Evolutionary conservation across 2,329 filamentous ascomycete species (phyloP), one percentile per base, ranked within the genome.

Genomic region (Cadophora malorum): DNA sequence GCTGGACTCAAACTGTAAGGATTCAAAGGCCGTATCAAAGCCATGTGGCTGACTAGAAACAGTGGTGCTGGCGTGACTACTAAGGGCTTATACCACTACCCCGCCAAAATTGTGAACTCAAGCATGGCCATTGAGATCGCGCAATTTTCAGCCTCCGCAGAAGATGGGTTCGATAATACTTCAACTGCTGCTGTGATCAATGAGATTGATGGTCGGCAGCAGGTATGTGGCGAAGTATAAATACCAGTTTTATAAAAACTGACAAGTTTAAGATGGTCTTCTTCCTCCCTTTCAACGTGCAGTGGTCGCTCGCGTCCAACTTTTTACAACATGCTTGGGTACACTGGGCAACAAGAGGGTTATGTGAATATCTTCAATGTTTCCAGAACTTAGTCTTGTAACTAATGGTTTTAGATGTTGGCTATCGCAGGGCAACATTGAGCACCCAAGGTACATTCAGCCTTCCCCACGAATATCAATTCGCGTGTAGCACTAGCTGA

Each of bases 291-390:
- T 88, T 85, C 64, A 79, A 79, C 10, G 78, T 78, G 23, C 78
- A 79, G 64, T 82, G 80, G 81, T 79, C 76, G 69, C 72, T 82
- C 19, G 83, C 86, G 2, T 86, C 84, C 72, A 88, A 83, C 76
- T 86, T 83, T 73, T 76, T 88, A 59, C 86, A 89, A 77, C 87
- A 90, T 77, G 81, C 86, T 14, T 88, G 85, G 82, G 88, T 90
- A 67, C 83, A 84, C 71, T 90, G 86, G 87, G 75, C 87, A 38
- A 89, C 87, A 5, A 82, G 86, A 69, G 87, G 87, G 45, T 76
- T 89, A 7, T 85, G 70, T 71, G 59, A 47, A 65, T 28, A 28
- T 28, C 3, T 28, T 65, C 47, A 21, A 47, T 28, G 12, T 33
- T 25, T n/a, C 55, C 49, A 1, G 23, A 28, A 25, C 16, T 31